phyloP scores from a whole-genome alignment of 2,329 filamentous ascomycete genomes.

The Nectriaceae sp. region DNA sequence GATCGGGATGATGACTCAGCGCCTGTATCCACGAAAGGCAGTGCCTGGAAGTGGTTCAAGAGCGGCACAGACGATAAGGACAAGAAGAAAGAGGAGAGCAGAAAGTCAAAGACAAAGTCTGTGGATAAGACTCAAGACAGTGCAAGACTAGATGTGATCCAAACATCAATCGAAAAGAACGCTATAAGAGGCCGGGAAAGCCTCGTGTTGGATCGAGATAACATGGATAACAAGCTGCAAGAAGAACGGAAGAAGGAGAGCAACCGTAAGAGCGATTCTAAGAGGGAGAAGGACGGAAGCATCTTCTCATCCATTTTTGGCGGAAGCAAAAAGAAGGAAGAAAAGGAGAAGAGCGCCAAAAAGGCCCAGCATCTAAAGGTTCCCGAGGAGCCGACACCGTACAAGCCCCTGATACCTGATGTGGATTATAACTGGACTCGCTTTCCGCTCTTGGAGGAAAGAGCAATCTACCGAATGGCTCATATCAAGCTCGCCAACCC shows the following conservation, averaged over 20 bases:
- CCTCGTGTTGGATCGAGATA: slow-evolving; percentile 78
- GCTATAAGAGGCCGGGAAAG: slow-evolving; percentile 75
- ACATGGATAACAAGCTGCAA: slow-evolving; percentile 68
- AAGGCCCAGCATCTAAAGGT: slow-evolving; percentile 73
- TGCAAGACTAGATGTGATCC: slow-evolving; percentile 80
- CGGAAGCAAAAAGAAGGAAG: slow-evolving; percentile 82
- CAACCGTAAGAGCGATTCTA: slow-evolving; percentile 72
- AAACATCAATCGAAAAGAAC: slow-evolving; percentile 78
- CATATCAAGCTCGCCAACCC: slow-evolving; percentile 99
- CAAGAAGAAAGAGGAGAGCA: slow-evolving; percentile 61
- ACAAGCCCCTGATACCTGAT: slow-evolving; percentile 76
- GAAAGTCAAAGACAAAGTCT: slow-evolving; percentile 66
- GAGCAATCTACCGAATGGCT: slow-evolving; percentile 97
- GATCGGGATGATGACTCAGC: slow-evolving; percentile 67
- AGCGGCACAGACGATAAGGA: slow-evolving; percentile 73
- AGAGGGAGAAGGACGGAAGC: slow-evolving; percentile 91
- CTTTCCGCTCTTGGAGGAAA: slow-evolving; percentile 92
- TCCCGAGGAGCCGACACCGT: slow-evolving; percentile 72
- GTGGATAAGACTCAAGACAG: slow-evolving; percentile 71
- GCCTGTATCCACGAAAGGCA: slow-evolving; percentile 53
- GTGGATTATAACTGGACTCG: slow-evolving; percentile 95
- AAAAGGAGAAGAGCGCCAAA: slow-evolving; percentile 72
- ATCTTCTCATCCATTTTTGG: slow-evolving; percentile 95
- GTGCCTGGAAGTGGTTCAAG: slow-evolving; percentile 72
- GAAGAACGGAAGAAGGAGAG: slow-evolving; percentile 83